Base-by-base conservation (phyloP, 495 filamentous ascomycete species). In the Trypethelium eluteriae region DNA sequence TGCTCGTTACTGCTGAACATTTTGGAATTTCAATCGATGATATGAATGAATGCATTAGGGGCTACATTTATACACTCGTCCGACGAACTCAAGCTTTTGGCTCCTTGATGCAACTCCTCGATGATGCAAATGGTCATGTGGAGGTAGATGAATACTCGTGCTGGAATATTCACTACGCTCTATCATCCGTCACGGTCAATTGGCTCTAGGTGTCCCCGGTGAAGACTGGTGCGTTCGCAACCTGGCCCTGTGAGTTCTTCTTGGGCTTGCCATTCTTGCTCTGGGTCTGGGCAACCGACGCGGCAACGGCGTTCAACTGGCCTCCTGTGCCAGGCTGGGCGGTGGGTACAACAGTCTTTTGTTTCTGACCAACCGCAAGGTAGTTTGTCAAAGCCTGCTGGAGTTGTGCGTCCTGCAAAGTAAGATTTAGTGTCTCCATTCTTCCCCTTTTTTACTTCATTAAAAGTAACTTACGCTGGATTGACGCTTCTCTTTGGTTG, bases 161-260 rank as follows among this genome's bases (percentile, higher is more conserved):
- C 36, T 14, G 36, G 34, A 36, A 59, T 36, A 36, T 34, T 36
- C 53, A 59, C 53, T 32, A 59, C 53, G 32, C 53, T 59, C 36
- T 4, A 59, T 59, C 49, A 53, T 53, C 25, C 25, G 25, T 25
- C 25, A 25, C 25, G 25, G 53, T 59, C 53, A 59, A 59, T 59
- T 59, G 36, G 53, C 53, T 36, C 53, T 59, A 59, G 14, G 18
- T 59, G 32, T 59, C 53, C 32, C 53, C 53, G 6, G 53, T 35
- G 53, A 59, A 59, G 18, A 59, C 53, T 36, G 53, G 53, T 59
- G 53, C 53, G 53, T 59, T 59, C 36, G 53, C 53, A 59, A 59
- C 53, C 32, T 59, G 53, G 36, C 53, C 53, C 53, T 59, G 53
- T 32, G 53, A 59, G 53, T 59, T 59, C 53, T 59, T 59, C 5